A percentile compares a stretch with the other conserved stretches of the same genome.
Conservation (phyloP, 306 rosid genomes). For the Ormosia emarginata region DNA sequence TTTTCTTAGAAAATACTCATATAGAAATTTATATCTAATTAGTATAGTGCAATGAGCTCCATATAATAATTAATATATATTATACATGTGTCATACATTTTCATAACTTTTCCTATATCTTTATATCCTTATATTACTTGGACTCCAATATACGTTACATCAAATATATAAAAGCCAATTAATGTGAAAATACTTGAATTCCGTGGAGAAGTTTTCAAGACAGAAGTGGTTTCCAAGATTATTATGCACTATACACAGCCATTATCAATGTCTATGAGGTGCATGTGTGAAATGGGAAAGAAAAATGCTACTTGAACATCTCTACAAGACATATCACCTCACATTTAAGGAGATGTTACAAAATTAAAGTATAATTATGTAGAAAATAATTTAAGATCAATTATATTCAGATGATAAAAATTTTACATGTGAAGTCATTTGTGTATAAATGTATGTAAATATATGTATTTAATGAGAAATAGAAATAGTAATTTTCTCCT, state of each 20-base stretch:
- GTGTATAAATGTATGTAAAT: no score
- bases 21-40: no score
- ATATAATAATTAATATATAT: not conserved
- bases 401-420: no score
- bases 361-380: no score
- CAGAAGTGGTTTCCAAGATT: not conserved
- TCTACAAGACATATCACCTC: no score
- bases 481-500: not conserved
- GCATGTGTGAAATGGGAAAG: not conserved
- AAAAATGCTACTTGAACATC: no score
- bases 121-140: not conserved
- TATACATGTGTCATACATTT: not conserved
- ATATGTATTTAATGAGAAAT: not conserved
- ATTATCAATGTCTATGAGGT: not conserved
- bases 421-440: no score
- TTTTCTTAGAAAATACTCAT: no score
- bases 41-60: no score
- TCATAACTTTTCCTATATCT: not conserved
- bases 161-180: not conserved
- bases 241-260: not conserved
- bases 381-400: no score
- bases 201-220: not conserved
- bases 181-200: not conserved
- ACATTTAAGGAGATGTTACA: no score
- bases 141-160: not conserved